These are phyloP conservation scores for Malus hybrid DNA, from an alignment of 331 rosid genomes.

Conservation along the genomic window DNA sequence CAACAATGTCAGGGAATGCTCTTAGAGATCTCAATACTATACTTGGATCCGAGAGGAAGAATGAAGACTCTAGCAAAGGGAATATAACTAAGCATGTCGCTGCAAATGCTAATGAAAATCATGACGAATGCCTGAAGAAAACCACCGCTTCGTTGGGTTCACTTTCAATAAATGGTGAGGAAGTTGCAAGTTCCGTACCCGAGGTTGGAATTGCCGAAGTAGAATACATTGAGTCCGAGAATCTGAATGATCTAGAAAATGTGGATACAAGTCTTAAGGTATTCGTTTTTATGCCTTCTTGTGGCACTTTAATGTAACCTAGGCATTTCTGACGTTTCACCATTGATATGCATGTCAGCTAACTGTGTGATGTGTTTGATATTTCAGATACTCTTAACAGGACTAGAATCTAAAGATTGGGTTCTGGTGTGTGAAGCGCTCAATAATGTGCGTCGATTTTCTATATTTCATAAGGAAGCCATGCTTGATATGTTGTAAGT, in stretches of 20 bases:
- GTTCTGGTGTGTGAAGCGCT: constrained; percentile 73
- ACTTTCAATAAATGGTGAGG: constrained; percentile 56
- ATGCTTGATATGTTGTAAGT: constrained; percentile 74
- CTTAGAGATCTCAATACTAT: constrained; percentile 70
- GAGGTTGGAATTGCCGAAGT: constrained; percentile 65
- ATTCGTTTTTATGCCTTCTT: constrained; percentile 3
- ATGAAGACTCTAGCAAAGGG: constrained; percentile 53
- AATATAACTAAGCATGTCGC: constrained; percentile 36
- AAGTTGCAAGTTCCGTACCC: constrained; percentile 28
- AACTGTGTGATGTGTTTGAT: constrained; percentile 15
- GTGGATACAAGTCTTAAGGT: constrained; percentile 67
- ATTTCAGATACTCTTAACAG: constrained; percentile 65
- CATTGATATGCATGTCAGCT: background rate
- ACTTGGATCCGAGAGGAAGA: constrained; percentile 64
- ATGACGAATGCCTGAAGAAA: constrained; percentile 52
- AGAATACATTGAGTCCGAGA: constrained; percentile 85
- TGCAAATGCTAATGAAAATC: constrained; percentile 43
- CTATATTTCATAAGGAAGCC: constrained; percentile 74
- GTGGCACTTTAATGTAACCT: background rate
- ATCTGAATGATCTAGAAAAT: constrained; percentile 72
- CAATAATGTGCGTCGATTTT: constrained; percentile 70
- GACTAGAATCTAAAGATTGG: constrained; percentile 88
- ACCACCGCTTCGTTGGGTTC: constrained; percentile 32
- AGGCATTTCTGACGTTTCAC: background rate
- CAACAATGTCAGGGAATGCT: constrained; percentile 77